These are phyloP conservation scores for Udeniomyces megalosporus DNA, from an alignment of 768 basidiomycete species.

Conservation along the genomic window DNA sequence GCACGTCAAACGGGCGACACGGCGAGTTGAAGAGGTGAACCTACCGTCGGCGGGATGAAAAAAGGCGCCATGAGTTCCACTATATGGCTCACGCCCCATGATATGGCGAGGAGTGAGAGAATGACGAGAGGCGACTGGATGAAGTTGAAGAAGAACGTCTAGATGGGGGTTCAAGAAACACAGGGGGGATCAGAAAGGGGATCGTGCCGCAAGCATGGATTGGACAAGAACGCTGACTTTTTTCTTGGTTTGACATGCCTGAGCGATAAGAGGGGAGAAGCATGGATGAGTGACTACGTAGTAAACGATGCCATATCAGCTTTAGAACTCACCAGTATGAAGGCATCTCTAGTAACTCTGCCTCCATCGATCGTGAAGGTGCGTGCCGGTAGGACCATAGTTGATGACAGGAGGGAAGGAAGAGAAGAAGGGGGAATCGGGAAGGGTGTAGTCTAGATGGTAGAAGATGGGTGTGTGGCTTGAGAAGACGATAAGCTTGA, in stretches of 20 bases:
- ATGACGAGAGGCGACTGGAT: constrained; percentile 5
- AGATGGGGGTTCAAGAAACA: neutral
- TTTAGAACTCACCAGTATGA: no score
- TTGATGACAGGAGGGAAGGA: no score
- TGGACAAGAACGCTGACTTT: neutral
- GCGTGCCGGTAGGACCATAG: no score
- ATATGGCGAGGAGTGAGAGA: neutral
- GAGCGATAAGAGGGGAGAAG: neutral
- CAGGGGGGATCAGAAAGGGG: neutral
- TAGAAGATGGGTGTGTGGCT: no score
- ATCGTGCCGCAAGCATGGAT: neutral
- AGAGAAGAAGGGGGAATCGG: no score
- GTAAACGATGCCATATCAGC: no score
- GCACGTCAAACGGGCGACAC: no score
- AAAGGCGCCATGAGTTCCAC: neutral
- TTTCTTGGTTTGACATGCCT: constrained; percentile 1
- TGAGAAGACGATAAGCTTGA: no score
- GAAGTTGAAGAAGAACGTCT: constrained; percentile 9
- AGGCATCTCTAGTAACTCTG: no score
- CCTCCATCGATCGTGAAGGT: no score
- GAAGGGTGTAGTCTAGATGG: no score
- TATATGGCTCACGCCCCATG: neutral
- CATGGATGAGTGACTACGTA: neutral
- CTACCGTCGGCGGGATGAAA: neutral
- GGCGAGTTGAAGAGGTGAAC: no score